Conservation (phyloP, 2,329 filamentous ascomycete genomes). For the Stenocarpella maydis region DNA sequence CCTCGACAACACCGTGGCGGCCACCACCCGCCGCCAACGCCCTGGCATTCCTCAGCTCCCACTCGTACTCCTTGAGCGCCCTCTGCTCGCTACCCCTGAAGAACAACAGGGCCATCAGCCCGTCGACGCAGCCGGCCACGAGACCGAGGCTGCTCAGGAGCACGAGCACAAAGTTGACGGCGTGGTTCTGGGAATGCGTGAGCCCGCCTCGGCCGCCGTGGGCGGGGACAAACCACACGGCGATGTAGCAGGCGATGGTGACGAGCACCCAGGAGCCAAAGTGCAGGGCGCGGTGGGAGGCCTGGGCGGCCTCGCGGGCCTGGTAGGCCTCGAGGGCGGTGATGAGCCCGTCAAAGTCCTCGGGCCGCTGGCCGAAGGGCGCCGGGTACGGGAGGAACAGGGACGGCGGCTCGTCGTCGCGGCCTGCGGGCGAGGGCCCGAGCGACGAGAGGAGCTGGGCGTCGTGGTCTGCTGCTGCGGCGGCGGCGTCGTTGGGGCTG, state of each 20-base stretch:
- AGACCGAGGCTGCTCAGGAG: constrained; percentile 82
- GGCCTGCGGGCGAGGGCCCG: constrained; percentile 37
- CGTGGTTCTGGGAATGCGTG: constrained; percentile 27
- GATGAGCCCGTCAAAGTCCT: constrained; percentile 72
- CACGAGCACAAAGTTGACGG: constrained; percentile 74
- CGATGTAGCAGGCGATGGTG: constrained; percentile 78
- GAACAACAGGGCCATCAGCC: constrained; percentile 86
- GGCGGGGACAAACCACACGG: constrained; percentile 83
- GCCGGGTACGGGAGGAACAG: constrained; percentile 36
- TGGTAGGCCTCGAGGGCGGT: constrained; percentile 74
- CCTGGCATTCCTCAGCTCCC: constrained; percentile 82
- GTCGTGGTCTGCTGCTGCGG: constrained; percentile 26
- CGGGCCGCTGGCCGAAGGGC: constrained; percentile 29
- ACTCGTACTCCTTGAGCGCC: constrained; percentile 88
- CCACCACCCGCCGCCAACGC: constrained; percentile 44
- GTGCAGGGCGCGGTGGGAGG: constrained; percentile 74
- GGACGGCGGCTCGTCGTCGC: constrained; percentile 35
- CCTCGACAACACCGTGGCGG: neutral
- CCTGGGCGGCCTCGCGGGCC: constrained; percentile 75
- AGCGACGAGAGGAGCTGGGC: constrained; percentile 39
- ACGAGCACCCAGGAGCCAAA: constrained; percentile 74
- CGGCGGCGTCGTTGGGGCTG: constrained; percentile 32
- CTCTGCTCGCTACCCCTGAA: constrained; percentile 88
- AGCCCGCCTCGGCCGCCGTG: constrained; percentile 2
- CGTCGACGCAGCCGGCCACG: constrained; percentile 80